Base-by-base conservation (phyloP, 139 green algal genomes). In the Chlamydomonas sphaeroides region DNA sequence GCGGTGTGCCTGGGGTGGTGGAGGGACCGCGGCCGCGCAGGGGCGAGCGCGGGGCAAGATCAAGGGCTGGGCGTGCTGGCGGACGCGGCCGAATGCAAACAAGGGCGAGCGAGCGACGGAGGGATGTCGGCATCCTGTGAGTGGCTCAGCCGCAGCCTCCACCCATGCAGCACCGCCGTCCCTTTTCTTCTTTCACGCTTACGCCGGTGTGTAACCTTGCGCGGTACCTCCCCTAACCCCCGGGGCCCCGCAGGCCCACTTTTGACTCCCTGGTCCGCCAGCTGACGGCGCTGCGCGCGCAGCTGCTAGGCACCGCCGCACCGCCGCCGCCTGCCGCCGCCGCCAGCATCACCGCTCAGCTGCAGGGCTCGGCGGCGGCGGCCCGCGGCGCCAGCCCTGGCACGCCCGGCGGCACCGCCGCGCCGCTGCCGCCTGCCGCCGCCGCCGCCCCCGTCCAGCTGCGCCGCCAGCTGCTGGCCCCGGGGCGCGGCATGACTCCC, bases 231-330 rank as follows among this genome's bases (percentile, higher is more conserved):
- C 63, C 25, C 63, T 41, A 10, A 35, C 35, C 39, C 26, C 25
- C 67, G 30, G 2, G 28, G 6, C 70, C 51, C 18, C 2, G n/a
- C 49, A 78, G 70, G 70, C 70, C 70, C n/a, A 65, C 70, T 4
- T 78, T 78, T 14, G 70, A 78, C 21, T 51, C 38, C 51, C 2
- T 66, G 30, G 70, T 78, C 3, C 33, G 70, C 23, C 51, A 78
- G 70, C 51, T 78, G n/a, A 51, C 32, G n/a, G n/a, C n/a, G n/a
- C n/a, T n/a, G n/a, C n/a, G n/a, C n/a, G n/a, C n/a, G n/a, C n/a
- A n/a, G n/a, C 35, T 66, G 48, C 70, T 38, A 67, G 51, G 33
- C 33, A 6, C 51, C 70, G 1, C 35, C 51, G 7, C 35, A 33
- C 42, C 18, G 25, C n/a, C 51, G 70, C 49, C 51, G 67, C 33